A percentile compares a stretch with the other conserved stretches of the same genome.
Conservation (phyloP, 106 monocot species). For the Gastrodia elata region DNA sequence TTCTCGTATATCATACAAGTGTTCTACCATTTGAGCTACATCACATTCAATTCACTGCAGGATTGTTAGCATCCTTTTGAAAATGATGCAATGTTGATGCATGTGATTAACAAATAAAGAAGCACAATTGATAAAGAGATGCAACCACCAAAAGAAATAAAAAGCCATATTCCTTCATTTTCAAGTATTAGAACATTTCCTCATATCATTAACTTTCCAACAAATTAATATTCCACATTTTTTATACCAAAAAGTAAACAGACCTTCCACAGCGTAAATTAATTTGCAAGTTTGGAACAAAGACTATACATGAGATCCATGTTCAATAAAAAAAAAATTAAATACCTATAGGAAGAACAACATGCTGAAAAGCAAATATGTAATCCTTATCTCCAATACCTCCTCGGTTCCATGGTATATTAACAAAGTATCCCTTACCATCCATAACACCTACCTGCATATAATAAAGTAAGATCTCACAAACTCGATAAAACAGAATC, state of each 20-base stretch:
- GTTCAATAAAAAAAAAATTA: neutral
- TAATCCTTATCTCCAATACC: conserved; percentile 96
- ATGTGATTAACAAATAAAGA: no score
- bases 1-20: no score
- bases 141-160: no score
- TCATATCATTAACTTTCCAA: neutral
- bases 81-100: no score
- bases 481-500: neutral
- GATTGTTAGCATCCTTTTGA: no score
- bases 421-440: conserved; percentile 78
- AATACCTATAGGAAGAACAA: conserved; percentile 96
- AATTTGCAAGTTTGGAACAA: neutral
- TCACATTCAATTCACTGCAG: no score
- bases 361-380: conserved; percentile 79
- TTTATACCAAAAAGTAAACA: neutral
- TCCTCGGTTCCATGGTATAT: conserved; percentile 91
- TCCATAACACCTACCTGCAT: conserved; percentile 63
- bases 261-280: neutral
- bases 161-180: neutral
- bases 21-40: no score
- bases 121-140: no score
- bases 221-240: neutral
- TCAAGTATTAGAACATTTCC: neutral
- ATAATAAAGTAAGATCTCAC: neutral
- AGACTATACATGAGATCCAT: neutral